These are phyloP conservation scores for Batkoa obscura DNA, from an alignment of 371 early-diverging fungal species.

Conservation along the genomic window DNA sequence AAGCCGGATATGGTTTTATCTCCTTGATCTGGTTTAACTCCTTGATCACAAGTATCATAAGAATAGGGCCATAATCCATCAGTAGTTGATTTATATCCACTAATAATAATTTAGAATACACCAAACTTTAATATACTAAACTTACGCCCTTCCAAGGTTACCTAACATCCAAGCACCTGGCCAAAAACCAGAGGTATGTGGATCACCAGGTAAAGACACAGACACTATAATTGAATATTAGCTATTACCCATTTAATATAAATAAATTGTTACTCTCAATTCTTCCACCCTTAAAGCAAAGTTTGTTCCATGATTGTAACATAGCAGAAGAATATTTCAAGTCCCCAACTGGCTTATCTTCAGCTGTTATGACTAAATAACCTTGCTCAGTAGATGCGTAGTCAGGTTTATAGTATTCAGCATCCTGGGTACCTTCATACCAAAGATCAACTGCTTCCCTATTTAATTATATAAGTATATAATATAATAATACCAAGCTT, in stretches of 20 bases:
- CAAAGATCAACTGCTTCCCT: constrained; percentile 29
- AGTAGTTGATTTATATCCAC: constrained; percentile 28
- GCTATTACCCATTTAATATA: too few species aligned
- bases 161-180: constrained; percentile 35
- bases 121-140: not conserved
- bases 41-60: constrained; percentile 25
- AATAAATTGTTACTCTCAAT: constrained; percentile 17
- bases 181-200: constrained; percentile 24
- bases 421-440: constrained; percentile 24
- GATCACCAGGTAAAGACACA: constrained; percentile 26
- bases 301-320: constrained; percentile 38
- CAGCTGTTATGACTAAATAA: constrained; percentile 19
- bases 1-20: constrained; percentile 1
- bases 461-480: not conserved
- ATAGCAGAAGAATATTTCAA: constrained; percentile 27
- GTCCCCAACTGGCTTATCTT: constrained; percentile 15
- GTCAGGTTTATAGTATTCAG: constrained; percentile 25
- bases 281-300: constrained; percentile 34
- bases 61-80: constrained; percentile 37
- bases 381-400: constrained; percentile 21
- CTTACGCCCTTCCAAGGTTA: constrained; percentile 26
- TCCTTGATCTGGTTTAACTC: constrained; percentile 22
- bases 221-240: constrained; percentile 11
- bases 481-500: not conserved
- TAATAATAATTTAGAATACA: not conserved